Evolutionary conservation across 768 basidiomycete species (phyloP).

Genomic region (Auricularia auricula-judae): DNA sequence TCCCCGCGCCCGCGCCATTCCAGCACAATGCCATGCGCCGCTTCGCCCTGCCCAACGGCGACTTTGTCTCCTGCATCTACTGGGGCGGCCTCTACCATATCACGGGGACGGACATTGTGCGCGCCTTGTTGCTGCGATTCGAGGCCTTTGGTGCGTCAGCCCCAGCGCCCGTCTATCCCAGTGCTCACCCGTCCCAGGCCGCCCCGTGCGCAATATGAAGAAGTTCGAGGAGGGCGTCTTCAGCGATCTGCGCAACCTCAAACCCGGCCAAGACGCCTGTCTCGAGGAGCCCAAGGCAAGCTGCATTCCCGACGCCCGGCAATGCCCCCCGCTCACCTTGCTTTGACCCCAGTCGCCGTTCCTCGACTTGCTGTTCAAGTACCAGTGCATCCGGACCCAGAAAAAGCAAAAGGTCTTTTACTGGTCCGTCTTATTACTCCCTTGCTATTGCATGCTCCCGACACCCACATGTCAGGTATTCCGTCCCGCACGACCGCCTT

Average conservation of each 20-base stretch:
- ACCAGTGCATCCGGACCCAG: slow-evolving; percentile 93
- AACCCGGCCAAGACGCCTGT: slow-evolving; percentile 85
- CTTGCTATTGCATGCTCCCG: background rate
- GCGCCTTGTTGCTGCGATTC: slow-evolving; percentile 89
- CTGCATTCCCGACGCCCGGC: slow-evolving; percentile 5
- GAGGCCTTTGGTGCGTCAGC: slow-evolving; percentile 37
- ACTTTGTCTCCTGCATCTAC: slow-evolving; percentile 58
- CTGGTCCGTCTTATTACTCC: slow-evolving; percentile 45
- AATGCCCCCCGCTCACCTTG: background rate
- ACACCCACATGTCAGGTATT: slow-evolving; percentile 51
- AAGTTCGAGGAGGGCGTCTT: slow-evolving; percentile 98
- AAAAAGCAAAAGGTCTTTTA: slow-evolving; percentile 99
- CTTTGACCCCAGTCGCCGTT: slow-evolving; percentile 59
- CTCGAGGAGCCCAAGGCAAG: slow-evolving; percentile 92
- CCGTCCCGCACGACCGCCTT: slow-evolving; percentile 91
- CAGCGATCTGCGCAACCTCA: slow-evolving; percentile 84
- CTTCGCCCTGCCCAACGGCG: slow-evolving; percentile 78
- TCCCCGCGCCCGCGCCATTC: slow-evolving; percentile 17
- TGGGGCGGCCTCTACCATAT: slow-evolving; percentile 91
- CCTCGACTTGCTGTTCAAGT: slow-evolving; percentile 89
- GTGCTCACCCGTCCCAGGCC: slow-evolving; percentile 25
- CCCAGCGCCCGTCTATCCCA: background rate
- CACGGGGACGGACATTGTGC: slow-evolving; percentile 93
- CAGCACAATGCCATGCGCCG: slow-evolving; percentile 73
- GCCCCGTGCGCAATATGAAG: slow-evolving; percentile 87